Evolutionary conservation across 805 yeast genomes (phyloP).

Genomic region (Starmerella potacharoeniae): DNA sequence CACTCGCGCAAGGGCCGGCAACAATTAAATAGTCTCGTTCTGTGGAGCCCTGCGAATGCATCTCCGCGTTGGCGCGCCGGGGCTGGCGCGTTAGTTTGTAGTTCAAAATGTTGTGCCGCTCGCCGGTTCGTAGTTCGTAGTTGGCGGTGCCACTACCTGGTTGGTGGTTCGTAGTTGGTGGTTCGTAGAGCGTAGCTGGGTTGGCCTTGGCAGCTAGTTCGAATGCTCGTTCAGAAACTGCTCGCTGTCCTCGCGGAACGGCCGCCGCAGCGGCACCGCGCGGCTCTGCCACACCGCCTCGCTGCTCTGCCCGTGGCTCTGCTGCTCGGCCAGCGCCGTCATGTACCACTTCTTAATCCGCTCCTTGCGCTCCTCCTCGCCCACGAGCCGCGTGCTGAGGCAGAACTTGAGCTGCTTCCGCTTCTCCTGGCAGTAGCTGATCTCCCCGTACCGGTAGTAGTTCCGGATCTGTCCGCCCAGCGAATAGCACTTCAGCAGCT

Average conservation of each 20-base stretch:
- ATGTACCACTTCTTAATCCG: conserved; percentile 62
- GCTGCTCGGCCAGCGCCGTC: conserved; percentile 47
- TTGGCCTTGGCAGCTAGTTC: neutral
- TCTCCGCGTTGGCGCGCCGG: too few relatives aligned
- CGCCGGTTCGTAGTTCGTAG: too few relatives aligned
- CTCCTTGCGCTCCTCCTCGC: conserved; percentile 40
- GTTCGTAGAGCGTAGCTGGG: too few relatives aligned
- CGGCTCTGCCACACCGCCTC: conserved; percentile 74
- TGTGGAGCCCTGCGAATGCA: too few relatives aligned
- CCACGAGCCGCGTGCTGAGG: conserved; percentile 44
- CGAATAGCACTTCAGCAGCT: conserved; percentile 73
- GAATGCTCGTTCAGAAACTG: conserved; percentile 2
- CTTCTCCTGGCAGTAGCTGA: conserved; percentile 59
- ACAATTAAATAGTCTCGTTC: too few relatives aligned
- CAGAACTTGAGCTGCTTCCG: conserved; percentile 75
- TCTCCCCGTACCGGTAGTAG: conserved; percentile 72
- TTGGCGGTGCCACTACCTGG: too few relatives aligned
- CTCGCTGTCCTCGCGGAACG: conserved; percentile 29
- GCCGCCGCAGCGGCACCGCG: conserved; percentile 28
- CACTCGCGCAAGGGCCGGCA: too few relatives aligned
- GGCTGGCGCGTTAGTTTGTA: too few relatives aligned
- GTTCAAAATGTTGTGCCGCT: too few relatives aligned
- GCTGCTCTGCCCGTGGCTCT: conserved; percentile 52
- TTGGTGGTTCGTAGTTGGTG: too few relatives aligned
- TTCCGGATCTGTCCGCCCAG: conserved; percentile 80